Evolutionary conservation across 1,139 yeast species (phyloP).

Genomic region (Magnusiomyces fungicola): DNA sequence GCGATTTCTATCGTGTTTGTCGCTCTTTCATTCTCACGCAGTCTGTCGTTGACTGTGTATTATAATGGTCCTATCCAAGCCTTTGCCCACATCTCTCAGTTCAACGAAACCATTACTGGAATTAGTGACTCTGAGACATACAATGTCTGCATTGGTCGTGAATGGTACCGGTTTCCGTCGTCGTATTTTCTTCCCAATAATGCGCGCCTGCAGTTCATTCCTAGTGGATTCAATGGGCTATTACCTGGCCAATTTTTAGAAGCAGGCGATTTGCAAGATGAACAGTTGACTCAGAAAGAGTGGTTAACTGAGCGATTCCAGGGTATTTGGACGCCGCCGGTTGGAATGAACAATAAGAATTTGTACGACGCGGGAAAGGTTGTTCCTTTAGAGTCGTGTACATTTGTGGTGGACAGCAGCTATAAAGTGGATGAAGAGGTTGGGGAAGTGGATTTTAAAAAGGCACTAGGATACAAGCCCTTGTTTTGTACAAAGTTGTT

Average conservation of each 20-base stretch:
- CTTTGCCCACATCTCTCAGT: conserved; percentile 18
- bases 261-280: conserved; percentile 18
- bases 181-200: conserved; percentile 65
- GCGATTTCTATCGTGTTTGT: background rate
- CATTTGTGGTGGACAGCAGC: conserved; percentile 32
- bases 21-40: conserved; percentile 26
- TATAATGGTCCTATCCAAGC: conserved; percentile 35
- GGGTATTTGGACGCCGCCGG: conserved; percentile 39
- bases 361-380: conserved; percentile 32
- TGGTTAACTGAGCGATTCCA: background rate
- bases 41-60: conserved; percentile 29
- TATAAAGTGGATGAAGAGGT: conserved; percentile 24
- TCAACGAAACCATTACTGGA: background rate
- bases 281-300: background rate
- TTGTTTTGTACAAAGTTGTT: conserved; percentile 34
- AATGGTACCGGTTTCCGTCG: conserved; percentile 90
- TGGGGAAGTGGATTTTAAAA: conserved; percentile 18
- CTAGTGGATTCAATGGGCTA: conserved; percentile 77
- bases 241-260: conserved; percentile 82
- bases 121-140: background rate
- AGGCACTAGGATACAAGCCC: conserved; percentile 27
- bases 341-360: conserved; percentile 68
- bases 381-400: conserved; percentile 26
- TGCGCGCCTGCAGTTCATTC: conserved; percentile 55
- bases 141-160: conserved; percentile 75